Evolutionary conservation across 2,329 filamentous ascomycete genomes (phyloP).

Genomic region (Emergomyces pasteurianus): DNA sequence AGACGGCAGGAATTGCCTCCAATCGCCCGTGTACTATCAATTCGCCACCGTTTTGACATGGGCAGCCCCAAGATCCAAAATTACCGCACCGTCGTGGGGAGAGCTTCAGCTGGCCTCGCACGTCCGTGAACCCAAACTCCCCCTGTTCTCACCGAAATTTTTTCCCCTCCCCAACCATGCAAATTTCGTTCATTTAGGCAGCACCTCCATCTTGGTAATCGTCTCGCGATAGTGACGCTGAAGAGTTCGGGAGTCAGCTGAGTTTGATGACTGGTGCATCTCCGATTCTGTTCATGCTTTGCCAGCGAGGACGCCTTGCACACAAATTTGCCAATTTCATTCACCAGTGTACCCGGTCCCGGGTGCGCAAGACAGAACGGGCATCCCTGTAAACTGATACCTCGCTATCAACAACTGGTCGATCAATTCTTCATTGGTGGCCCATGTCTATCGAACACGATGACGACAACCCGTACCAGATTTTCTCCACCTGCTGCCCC

Average conservation of each 20-base stretch:
- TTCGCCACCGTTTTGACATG: background rate
- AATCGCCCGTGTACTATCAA: background rate
- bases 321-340: too few species aligned
- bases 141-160: background rate
- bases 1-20: background rate
- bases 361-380: background rate
- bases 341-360: too few species aligned
- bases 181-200: background rate
- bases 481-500: background rate
- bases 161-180: background rate
- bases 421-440: background rate
- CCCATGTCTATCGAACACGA: background rate
- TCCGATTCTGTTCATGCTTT: background rate
- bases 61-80: background rate
- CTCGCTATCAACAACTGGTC: background rate
- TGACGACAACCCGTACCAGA: background rate
- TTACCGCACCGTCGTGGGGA: background rate
- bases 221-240: background rate
- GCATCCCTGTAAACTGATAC: too few species aligned
- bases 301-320: background rate
- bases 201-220: background rate
- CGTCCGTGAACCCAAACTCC: background rate
- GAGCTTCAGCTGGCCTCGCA: background rate
- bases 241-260: background rate
- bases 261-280: background rate